Evolutionary conservation across 441 rosid species (phyloP).

Genomic region (Pelargonium fulgidum): DNA sequence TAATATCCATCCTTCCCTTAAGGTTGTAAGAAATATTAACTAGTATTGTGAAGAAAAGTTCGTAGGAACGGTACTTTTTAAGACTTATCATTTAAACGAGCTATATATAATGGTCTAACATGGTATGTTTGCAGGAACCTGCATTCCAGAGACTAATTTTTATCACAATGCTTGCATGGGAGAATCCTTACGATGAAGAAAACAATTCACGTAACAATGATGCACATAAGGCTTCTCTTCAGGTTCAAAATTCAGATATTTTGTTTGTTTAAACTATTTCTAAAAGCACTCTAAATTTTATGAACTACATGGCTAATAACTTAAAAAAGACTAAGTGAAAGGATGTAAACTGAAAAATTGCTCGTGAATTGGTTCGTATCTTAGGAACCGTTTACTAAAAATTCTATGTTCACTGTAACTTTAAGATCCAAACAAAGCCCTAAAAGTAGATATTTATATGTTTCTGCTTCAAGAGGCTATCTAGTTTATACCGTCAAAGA

Average conservation of each 20-base stretch:
- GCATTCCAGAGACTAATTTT: slow-evolving; percentile 85
- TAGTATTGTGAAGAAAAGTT: too few species aligned
- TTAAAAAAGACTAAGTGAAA: not conserved
- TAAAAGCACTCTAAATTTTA: slow-evolving; percentile 7
- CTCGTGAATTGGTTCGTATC: too few species aligned
- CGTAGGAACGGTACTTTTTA: too few species aligned
- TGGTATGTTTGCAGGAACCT: slow-evolving; percentile 50
- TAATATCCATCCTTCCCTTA: slow-evolving; percentile 69
- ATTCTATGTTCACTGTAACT: too few species aligned
- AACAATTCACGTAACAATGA: slow-evolving; percentile 23
- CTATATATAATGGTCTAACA: not conserved
- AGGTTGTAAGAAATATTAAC: slow-evolving; percentile 34
- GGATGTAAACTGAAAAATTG: too few species aligned
- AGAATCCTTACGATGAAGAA: slow-evolving; percentile 55
- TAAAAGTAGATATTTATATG: too few species aligned
- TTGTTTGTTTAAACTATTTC: not conserved
- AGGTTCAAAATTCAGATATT: slow-evolving; percentile 40
- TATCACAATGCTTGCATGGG: slow-evolving; percentile 97
- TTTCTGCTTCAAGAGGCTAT: too few species aligned
- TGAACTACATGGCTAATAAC: not conserved
- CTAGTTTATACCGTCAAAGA: too few species aligned
- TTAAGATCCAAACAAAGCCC: too few species aligned
- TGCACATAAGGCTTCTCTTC: slow-evolving; percentile 47
- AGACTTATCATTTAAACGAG: not conserved
- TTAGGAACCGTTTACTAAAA: too few species aligned